These are phyloP conservation scores for Inga leiocalycina DNA, from an alignment of 306 rosid species.

Conservation along the genomic window DNA sequence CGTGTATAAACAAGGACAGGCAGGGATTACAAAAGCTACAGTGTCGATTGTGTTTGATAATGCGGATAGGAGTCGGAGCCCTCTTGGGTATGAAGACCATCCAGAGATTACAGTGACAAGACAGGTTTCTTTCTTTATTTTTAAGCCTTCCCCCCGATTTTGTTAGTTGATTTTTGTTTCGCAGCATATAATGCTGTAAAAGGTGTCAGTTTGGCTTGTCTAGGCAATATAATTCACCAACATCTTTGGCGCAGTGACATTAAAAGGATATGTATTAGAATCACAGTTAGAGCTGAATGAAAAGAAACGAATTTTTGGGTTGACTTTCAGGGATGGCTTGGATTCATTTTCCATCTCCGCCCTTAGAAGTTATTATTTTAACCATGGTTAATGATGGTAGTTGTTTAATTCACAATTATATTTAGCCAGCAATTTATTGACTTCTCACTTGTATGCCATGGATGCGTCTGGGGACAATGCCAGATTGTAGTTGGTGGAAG, in stretches of 20 bases:
- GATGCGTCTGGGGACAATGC: constrained; percentile 39
- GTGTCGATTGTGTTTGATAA: constrained; percentile 87
- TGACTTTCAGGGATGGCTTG: not conserved
- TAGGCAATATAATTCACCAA: not conserved
- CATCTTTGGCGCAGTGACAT: not conserved
- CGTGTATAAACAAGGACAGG: constrained; percentile 96
- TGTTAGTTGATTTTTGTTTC: not conserved
- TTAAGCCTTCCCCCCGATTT: not conserved
- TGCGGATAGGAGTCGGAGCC: constrained; percentile 69
- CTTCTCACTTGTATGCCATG: constrained; percentile 7
- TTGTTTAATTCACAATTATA: not conserved
- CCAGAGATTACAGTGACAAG: constrained; percentile 87
- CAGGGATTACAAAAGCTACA: constrained; percentile 96
- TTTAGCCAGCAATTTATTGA: not conserved
- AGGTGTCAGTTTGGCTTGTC: not conserved
- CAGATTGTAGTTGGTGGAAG: constrained; percentile 99
- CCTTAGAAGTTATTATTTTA: constrained; percentile 12
- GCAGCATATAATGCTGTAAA: not conserved
- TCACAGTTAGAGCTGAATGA: not conserved
- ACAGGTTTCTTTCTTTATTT: constrained; percentile 55
- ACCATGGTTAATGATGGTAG: not conserved
- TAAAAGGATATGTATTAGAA: not conserved
- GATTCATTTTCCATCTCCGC: not conserved
- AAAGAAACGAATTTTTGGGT: not conserved
- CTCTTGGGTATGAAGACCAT: constrained; percentile 82